A percentile compares a stretch with the other conserved stretches of the same genome.
Evolutionary conservation across 1,139 yeast genomes (phyloP).

Genomic region (Hyphopichia pseudoburtonii): DNA sequence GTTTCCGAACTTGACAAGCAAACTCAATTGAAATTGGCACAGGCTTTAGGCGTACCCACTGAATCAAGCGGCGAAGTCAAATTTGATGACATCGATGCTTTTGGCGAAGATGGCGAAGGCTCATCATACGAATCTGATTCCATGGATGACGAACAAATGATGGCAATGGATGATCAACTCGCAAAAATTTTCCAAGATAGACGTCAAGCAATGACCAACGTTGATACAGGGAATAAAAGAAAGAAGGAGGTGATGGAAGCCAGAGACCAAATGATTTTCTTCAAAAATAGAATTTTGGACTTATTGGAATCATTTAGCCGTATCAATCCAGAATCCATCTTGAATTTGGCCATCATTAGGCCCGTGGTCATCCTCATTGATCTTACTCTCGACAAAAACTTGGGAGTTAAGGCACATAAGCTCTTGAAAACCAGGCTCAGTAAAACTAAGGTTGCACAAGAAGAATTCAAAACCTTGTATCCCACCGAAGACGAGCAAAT

Average conservation of each 20-base stretch:
- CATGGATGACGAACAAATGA: constrained; percentile 97
- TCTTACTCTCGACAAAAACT: constrained; percentile 63
- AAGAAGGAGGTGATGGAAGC: constrained; percentile 75
- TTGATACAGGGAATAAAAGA: constrained; percentile 61
- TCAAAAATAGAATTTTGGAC: constrained; percentile 78
- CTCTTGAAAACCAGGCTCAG: constrained; percentile 64
- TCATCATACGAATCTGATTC: constrained; percentile 67
- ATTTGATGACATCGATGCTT: constrained; percentile 40
- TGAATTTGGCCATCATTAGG: constrained; percentile 46
- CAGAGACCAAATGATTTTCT: constrained; percentile 72
- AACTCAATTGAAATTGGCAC: constrained; percentile 71
- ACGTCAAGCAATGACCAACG: constrained; percentile 54
- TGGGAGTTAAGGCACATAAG: constrained; percentile 77
- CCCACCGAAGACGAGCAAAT: constrained; percentile 16
- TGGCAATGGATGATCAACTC: constrained; percentile 86
- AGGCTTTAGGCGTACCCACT: constrained; percentile 72
- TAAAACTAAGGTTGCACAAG: constrained; percentile 41
- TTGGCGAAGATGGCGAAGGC: constrained; percentile 36
- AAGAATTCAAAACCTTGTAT: constrained; percentile 19
- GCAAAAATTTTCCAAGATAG: constrained; percentile 84
- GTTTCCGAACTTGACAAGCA: constrained; percentile 62
- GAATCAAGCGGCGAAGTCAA: constrained; percentile 46
- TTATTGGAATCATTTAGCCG: constrained; percentile 64
- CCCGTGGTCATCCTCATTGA: constrained; percentile 64
- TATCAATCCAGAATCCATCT: constrained; percentile 42